These are phyloP conservation scores for Brassica carinata DNA, from an alignment of 345 rosid genomes.

Conservation along the genomic window DNA sequence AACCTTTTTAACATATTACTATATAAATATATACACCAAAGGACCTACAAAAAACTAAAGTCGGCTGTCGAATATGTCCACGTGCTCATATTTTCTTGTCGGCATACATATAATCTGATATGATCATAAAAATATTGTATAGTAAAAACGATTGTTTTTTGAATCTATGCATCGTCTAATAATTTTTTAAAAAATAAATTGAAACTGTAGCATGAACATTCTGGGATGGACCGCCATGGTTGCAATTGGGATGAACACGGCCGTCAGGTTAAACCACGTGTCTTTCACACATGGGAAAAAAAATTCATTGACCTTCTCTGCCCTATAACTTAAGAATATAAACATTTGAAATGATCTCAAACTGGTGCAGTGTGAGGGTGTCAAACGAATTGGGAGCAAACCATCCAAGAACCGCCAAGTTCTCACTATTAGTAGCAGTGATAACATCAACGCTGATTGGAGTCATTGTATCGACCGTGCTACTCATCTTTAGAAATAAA, in stretches of 20 bases:
- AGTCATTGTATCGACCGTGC: slow-evolving; percentile 43
- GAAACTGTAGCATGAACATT: slow-evolving; percentile 57
- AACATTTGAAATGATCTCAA: slow-evolving; percentile 5
- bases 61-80: slow-evolving; percentile 14
- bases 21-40: neutral
- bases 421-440: slow-evolving; percentile 72
- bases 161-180: neutral
- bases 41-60: neutral
- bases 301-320: neutral
- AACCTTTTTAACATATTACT: neutral
- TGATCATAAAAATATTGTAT: neutral
- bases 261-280: slow-evolving; percentile 56
- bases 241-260: slow-evolving; percentile 78
- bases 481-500: slow-evolving; percentile 44
- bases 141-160: neutral
- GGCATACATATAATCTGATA: neutral
- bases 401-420: slow-evolving; percentile 68
- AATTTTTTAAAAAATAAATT: neutral
- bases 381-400: slow-evolving; percentile 87
- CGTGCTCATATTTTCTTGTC: neutral
- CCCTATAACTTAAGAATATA: neutral
- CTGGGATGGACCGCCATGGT: slow-evolving; percentile 89
- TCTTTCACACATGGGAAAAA: neutral
- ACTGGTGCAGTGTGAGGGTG: slow-evolving; percentile 64
- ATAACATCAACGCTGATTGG: slow-evolving; percentile 58